Evolutionary conservation across 2,329 filamentous ascomycete species (phyloP).

Genomic region (Fusarium austroafricanum): DNA sequence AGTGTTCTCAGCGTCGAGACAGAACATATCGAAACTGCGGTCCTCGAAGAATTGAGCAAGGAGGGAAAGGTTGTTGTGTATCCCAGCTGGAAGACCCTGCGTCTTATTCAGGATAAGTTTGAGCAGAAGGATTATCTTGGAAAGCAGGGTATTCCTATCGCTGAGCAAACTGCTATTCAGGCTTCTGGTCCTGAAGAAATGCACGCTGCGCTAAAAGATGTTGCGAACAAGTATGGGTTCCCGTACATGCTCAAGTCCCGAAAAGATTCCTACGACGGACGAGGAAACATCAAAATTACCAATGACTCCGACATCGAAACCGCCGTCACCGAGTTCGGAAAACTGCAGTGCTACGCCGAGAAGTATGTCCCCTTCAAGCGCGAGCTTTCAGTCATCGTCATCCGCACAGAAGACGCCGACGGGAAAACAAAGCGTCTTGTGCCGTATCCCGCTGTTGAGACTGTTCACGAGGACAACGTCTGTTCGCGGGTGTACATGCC

Average conservation of each 20-base stretch:
- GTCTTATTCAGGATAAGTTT: constrained; percentile 94
- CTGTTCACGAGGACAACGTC: constrained; percentile 93
- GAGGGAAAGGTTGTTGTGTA: constrained; percentile 71
- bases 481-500: constrained; percentile 94
- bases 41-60: constrained; percentile 83
- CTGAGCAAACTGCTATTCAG: constrained; percentile 74
- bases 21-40: constrained; percentile 92
- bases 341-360: constrained; percentile 84
- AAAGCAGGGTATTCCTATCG: constrained; percentile 75
- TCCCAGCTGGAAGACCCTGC: constrained; percentile 86
- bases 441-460: constrained; percentile 92
- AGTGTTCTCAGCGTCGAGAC: constrained; percentile 94
- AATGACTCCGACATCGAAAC: constrained; percentile 62
- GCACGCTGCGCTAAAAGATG: constrained; percentile 70
- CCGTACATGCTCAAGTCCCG: constrained; percentile 94
- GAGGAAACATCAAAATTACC: constrained; percentile 70
- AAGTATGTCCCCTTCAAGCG: constrained; percentile 87
- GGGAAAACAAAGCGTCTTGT: constrained; percentile 64
- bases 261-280: constrained; percentile 92
- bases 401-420: constrained; percentile 81
- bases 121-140: constrained; percentile 85
- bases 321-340: constrained; percentile 77
- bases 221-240: constrained; percentile 75
- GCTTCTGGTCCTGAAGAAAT: constrained; percentile 63
- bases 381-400: constrained; percentile 94